Base-by-base conservation (phyloP, 306 rosid species). In the Gastrolobium villosum region DNA sequence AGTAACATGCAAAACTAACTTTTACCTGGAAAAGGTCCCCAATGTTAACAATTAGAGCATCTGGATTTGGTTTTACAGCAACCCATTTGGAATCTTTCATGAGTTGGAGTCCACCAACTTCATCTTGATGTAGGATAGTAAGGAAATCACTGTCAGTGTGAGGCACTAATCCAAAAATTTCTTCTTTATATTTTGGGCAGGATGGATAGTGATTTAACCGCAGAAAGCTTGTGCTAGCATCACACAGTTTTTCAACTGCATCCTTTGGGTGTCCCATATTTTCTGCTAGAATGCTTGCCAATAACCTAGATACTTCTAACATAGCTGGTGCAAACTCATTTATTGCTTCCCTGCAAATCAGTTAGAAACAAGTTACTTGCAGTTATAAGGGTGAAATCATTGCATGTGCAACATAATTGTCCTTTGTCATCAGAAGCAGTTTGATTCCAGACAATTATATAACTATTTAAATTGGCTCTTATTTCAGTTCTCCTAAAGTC, bases 61-160 rank as follows among this genome's bases (percentile, higher is more conserved):
- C 88, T 66, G 88, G 91, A 49, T 86, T 94, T 65, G 98, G 97
- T 82, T 90, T 92, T 14, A 92, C 97, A 34, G 96, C 89, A 2
- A 94, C 93, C 98, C 97, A 92, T 81, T 89, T 87, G 85, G 90
- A 86, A 76, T 89, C 96, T 85, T 94, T 94, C 97, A 92, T 87
- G 75, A 94, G 97, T 54, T 92, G 94, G 66, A 94, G 97, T 31
- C 98, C 98, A 28, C 98, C 97, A 10, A 90, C 96, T 43, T 89
- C 85, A 79, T 94, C 98, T 86, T 94, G 98, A 78, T 78, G 64
- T 10, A 94, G 96, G 73, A 94, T 85, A 68, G 98, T 94, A 34
- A 94, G 93, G 76, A 92, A 94, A 83, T 92, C 98, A 57, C 97
- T 94, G 79, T 94, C 98, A 40, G 98, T 94, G 78, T 94, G 98